Evolutionary conservation across 1,139 yeast genomes (phyloP), one percentile per base, ranked within the genome.

Genomic region (Scheffersomyces stambukii): DNA sequence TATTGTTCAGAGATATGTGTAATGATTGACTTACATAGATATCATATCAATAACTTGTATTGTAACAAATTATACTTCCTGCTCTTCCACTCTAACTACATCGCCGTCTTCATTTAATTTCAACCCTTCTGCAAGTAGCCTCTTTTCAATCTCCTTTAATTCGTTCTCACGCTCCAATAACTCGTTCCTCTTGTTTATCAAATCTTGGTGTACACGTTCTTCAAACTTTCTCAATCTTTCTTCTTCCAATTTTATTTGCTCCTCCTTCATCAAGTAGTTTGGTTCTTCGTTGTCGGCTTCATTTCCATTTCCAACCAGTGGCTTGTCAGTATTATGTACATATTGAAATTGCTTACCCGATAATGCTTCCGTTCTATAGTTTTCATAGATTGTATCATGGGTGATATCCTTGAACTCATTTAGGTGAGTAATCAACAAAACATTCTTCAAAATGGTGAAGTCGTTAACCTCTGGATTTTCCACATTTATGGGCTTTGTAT

Each of bases 111-210:
- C 70, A 37, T 60, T 56, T 40, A 64, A 56, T 40, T 58, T 58
- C 46, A 66, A 57, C 4, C 72, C 73, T 44, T 77, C 85, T 23
- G 68, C 72, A 38, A 78, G 73, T 42, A 83, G 67, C 44, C 91
- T 67, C 46, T 77, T 81, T 52, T 86, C 95, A 45, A 85, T 81
- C 38, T 81, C 89, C 45, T 75, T 76, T 50, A 91, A 72, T 53
- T 91, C 97, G 44, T 80, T 77, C 57, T 91, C 98, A 51, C 96
- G 77, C 33, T 86, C 88, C 46, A 81, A 69, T 41, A 91, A 71
- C 55, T 86, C 95, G 47, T 81, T 78, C 43, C 94, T 74, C 69
- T 88, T 88, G 51, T 77, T 76, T 47, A 83, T 69, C 56, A 91
- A 71, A 54, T 89, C 97, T 49, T 82, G 83, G 55, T 86, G 96